Conservation (phyloP, 2,329 filamentous ascomycete genomes). For the Microcyclosporella mali region DNA sequence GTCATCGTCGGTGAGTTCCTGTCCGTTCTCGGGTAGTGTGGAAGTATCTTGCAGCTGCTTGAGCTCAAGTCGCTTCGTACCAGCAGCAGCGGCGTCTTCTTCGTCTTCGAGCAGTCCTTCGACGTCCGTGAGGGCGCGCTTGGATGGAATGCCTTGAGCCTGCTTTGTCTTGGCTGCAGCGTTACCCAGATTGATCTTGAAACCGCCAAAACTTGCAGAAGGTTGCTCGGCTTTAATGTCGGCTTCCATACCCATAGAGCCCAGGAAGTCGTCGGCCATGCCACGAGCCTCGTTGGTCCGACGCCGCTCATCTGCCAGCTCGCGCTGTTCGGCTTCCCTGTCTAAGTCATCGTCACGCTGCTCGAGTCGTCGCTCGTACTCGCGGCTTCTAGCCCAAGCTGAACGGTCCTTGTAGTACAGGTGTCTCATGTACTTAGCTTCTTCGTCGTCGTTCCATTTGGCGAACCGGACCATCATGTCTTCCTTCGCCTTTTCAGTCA, state of each 20-base stretch:
- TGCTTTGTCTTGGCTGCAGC: conserved; percentile 63
- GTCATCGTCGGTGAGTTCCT: conserved; percentile 79
- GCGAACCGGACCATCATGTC: conserved; percentile 65
- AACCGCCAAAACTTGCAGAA: conserved; percentile 53
- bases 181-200: conserved; percentile 88
- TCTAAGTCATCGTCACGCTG: conserved; percentile 74
- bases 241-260: conserved; percentile 70
- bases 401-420: conserved; percentile 84
- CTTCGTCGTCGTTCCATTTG: conserved; percentile 87
- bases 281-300: conserved; percentile 73
- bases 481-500: conserved; percentile 56
- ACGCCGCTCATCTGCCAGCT: conserved; percentile 56
- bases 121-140: conserved; percentile 69
- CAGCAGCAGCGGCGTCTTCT: conserved; percentile 60
- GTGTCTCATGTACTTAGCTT: conserved; percentile 72
- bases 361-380: conserved; percentile 66
- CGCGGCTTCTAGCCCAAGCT: conserved; percentile 77
- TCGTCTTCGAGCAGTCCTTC: conserved; percentile 93
- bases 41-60: conserved; percentile 39
- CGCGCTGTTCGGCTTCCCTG: conserved; percentile 68
- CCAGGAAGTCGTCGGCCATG: conserved; percentile 86
- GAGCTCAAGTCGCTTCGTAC: conserved; percentile 31
- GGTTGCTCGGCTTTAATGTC: conserved; percentile 45
- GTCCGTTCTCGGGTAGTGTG: conserved; percentile 67
- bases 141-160: conserved; percentile 38